Conservation (phyloP, 192 early-diverging fungal genomes). For the Mortierella antarctica region DNA sequence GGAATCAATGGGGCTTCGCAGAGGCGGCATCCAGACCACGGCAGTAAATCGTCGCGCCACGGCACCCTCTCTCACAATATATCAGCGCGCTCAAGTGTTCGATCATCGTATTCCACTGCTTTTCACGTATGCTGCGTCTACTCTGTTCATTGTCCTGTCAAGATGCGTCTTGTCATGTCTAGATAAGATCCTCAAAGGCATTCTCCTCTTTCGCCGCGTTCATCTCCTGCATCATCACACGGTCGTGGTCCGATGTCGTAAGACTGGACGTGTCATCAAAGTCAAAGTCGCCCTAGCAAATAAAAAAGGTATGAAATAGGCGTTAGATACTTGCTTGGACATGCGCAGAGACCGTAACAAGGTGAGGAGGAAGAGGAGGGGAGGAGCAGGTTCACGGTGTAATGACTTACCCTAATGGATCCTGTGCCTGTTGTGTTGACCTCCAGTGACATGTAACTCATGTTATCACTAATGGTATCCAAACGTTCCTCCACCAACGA, state of each 20-base stretch:
- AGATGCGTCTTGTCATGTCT: background rate
- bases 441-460: conserved; percentile 77
- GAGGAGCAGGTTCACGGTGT: too few species aligned
- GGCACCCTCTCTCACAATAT: too few species aligned
- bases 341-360: background rate
- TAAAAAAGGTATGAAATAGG: background rate
- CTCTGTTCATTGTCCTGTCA: too few species aligned
- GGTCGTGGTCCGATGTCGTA: conserved; percentile 54
- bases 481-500: conserved; percentile 51
- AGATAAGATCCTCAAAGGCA: conserved; percentile 39
- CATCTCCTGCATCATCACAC: conserved; percentile 40
- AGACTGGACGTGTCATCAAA: conserved; percentile 62
- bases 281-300: conserved; percentile 65
- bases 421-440: conserved; percentile 87
- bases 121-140: too few species aligned
- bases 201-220: conserved; percentile 46
- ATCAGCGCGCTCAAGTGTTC: too few species aligned
- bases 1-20: too few species aligned
- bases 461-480: conserved; percentile 62
- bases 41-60: too few species aligned
- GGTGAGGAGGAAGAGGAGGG: too few species aligned
- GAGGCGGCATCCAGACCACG: too few species aligned
- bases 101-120: too few species aligned
- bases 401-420: conserved; percentile 66
- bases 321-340: background rate